A percentile compares a stretch with the other conserved stretches of the same genome.
phyloP scores from a whole-genome alignment of 495 filamentous ascomycete species.

The Penicillium psychrofluorescens region DNA sequence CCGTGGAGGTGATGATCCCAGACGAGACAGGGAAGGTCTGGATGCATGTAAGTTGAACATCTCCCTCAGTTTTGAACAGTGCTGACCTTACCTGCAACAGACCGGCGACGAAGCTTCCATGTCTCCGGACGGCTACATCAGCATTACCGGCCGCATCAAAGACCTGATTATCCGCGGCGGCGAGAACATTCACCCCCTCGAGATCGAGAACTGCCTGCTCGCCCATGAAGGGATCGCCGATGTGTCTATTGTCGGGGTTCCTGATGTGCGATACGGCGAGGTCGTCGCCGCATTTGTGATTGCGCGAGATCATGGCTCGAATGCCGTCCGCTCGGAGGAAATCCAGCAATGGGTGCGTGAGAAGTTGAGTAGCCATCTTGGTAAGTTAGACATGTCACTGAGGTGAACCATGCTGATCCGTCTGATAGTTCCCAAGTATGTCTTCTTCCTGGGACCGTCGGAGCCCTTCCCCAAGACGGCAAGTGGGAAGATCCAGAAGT shows the following conservation, averaged over 20 bases:
- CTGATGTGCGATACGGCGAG: conserved; percentile 81
- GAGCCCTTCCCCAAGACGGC: conserved; percentile 84
- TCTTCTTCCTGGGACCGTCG: conserved; percentile 60
- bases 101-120: conserved; percentile 92
- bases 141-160: conserved; percentile 75
- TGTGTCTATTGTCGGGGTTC: conserved; percentile 74
- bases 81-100: conserved; percentile 21
- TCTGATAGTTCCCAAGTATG: conserved; percentile 66
- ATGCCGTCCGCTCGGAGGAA: conserved; percentile 30
- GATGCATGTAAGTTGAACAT: conserved; percentile 52
- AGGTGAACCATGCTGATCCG: neutral
- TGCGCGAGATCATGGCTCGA: conserved; percentile 19
- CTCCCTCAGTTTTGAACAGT: neutral
- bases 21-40: conserved; percentile 56
- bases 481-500: conserved; percentile 97
- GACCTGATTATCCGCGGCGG: conserved; percentile 91
- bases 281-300: conserved; percentile 79
- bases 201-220: conserved; percentile 88
- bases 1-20: conserved; percentile 60
- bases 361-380: conserved; percentile 66
- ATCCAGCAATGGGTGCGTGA: conserved; percentile 66
- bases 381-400: conserved; percentile 29
- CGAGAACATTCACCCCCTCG: conserved; percentile 93
- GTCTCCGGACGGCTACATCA: conserved; percentile 58
- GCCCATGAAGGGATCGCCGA: conserved; percentile 61